phyloP scores from a whole-genome alignment of 345 rosid species.

The Sisymbrium altissimum region DNA sequence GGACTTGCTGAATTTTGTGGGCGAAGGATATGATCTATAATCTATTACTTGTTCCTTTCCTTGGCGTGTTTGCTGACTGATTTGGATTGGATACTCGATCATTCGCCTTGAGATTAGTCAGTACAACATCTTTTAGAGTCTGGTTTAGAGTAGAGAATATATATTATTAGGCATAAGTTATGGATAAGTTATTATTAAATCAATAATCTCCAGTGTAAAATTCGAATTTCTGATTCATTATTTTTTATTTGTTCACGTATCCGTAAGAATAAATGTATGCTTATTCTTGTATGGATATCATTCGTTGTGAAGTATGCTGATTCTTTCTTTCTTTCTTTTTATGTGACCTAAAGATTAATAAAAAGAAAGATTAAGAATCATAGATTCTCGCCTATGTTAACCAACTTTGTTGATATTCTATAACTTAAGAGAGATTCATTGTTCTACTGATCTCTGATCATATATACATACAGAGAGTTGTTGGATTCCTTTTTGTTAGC shows the following conservation, averaged over 20 bases:
- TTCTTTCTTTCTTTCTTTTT: not conserved
- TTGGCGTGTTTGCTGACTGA: not conserved
- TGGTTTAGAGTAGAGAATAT: not conserved
- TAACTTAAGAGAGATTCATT: not conserved
- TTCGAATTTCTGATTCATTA: not conserved
- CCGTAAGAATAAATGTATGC: not conserved
- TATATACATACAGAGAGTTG: not conserved
- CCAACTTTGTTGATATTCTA: not conserved
- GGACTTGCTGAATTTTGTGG: not conserved
- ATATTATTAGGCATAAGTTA: not conserved
- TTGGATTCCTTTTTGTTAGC: not conserved
- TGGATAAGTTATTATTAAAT: not conserved
- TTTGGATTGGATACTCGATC: not conserved
- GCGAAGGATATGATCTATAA: not conserved
- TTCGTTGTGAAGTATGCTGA: conserved; percentile 7
- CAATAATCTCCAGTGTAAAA: not conserved
- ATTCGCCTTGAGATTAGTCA: not conserved
- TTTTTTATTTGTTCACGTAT: not conserved
- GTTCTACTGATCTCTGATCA: not conserved
- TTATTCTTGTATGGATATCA: conserved; percentile 5
- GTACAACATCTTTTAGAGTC: too few species aligned
- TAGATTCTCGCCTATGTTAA: not conserved
- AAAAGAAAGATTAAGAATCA: conserved; percentile 7
- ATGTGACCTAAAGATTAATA: not conserved
- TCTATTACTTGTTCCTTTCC: not conserved